Conservation (phyloP, 176 grass and related monocot genomes). For the bread wheat (Triticum aestivum) region DNA sequence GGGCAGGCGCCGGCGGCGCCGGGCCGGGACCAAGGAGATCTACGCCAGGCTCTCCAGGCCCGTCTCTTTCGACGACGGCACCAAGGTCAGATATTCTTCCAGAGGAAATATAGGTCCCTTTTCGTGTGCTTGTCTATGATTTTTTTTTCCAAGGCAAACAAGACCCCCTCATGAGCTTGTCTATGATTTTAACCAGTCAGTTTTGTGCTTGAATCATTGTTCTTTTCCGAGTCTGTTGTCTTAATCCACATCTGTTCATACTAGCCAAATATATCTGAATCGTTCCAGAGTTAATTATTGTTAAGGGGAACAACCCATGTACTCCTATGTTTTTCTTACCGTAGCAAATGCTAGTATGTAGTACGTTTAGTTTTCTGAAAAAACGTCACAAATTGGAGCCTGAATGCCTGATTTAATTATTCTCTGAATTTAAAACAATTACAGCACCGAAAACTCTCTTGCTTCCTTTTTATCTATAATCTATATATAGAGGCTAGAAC, state of each 20-base stretch:
- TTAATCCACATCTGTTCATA: background rate
- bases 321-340: background rate
- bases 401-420: background rate
- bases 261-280: background rate
- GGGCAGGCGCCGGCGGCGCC: background rate
- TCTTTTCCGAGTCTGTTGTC: background rate
- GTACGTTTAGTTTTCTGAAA: background rate
- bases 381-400: background rate
- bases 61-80: slow-evolving; percentile 54
- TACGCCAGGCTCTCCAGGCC: slow-evolving; percentile 69
- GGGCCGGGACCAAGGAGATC: slow-evolving; percentile 70
- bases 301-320: background rate
- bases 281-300: background rate
- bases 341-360: background rate
- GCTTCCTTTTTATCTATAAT: too few species aligned
- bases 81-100: slow-evolving; percentile 44
- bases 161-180: background rate
- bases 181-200: background rate
- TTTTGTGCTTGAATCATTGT: background rate
- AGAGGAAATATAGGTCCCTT: background rate
- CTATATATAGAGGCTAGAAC: background rate
- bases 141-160: background rate
- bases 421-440: background rate
- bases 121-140: background rate
- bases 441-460: background rate